phyloP scores from a whole-genome alignment of 331 rosid species.

The Erythrophleum ivorense region DNA sequence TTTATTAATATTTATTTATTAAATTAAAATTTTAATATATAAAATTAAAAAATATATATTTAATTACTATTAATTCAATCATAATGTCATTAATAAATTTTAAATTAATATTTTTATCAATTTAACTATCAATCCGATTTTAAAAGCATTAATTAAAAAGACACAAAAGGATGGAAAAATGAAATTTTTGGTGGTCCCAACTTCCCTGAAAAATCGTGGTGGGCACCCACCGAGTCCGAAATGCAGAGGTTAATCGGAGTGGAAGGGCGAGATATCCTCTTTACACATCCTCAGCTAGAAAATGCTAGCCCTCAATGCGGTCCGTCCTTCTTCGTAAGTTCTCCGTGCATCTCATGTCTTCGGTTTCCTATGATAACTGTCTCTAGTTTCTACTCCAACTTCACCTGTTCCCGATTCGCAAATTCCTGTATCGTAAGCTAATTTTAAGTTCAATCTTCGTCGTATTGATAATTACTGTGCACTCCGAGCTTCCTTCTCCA shows the following conservation, averaged over 20 bases:
- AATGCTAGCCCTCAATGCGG: constrained; percentile 32
- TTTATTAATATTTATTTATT: no score
- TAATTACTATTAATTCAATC: no score
- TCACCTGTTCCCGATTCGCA: not conserved
- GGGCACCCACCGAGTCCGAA: not conserved
- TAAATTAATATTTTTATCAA: no score
- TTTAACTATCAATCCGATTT: no score
- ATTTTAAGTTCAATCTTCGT: not conserved
- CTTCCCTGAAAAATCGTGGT: not conserved
- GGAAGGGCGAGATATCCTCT: not conserved
- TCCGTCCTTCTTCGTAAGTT: not conserved
- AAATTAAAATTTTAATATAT: no score
- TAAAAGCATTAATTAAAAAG: no score
- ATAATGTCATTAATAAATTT: no score
- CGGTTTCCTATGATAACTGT: not conserved
- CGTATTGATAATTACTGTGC: not conserved
- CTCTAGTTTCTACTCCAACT: not conserved
- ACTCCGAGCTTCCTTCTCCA: not conserved
- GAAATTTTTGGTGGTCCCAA: not conserved
- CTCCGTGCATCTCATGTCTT: not conserved
- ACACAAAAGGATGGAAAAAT: not conserved
- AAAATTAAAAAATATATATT: no score
- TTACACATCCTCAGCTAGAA: not conserved
- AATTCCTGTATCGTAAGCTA: not conserved
- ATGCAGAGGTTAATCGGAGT: not conserved